A percentile compares a stretch with the other conserved stretches of the same genome.
Evolutionary conservation across 2,329 filamentous ascomycete species (phyloP).

Genomic region (Penicillium rolfsii): DNA sequence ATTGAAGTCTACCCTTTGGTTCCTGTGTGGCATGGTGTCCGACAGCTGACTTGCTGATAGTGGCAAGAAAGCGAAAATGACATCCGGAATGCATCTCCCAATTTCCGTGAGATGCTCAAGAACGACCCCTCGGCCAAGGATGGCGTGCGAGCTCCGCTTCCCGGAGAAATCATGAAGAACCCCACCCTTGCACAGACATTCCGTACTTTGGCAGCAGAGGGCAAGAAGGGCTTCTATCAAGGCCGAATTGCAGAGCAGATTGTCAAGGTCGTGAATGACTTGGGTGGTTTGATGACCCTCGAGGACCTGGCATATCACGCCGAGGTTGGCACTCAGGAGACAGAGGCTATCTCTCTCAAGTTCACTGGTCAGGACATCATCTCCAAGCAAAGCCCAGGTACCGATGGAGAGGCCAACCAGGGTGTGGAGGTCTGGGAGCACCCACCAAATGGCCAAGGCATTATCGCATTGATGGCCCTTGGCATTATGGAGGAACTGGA

Average conservation of each 20-base stretch:
- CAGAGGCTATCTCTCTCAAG: conserved; percentile 80
- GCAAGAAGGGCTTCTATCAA: conserved; percentile 89
- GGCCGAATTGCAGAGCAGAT: conserved; percentile 81
- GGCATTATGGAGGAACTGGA: conserved; percentile 90
- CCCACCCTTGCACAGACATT: conserved; percentile 81
- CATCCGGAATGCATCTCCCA: conserved; percentile 77
- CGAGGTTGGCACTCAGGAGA: conserved; percentile 72
- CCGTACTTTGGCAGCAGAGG: conserved; percentile 73
- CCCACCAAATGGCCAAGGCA: conserved; percentile 93
- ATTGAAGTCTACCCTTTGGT: neutral
- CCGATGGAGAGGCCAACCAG: conserved; percentile 41
- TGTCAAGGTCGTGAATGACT: conserved; percentile 73
- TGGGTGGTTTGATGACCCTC: conserved; percentile 76
- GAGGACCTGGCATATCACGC: conserved; percentile 81
- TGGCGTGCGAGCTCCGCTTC: conserved; percentile 72
- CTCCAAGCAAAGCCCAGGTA: conserved; percentile 25
- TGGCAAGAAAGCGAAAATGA: conserved; percentile 69
- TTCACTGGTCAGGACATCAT: conserved; percentile 64
- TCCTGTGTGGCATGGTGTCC: neutral
- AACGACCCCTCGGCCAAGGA: conserved; percentile 67
- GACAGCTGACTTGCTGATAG: conserved; percentile 49
- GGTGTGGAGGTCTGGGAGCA: conserved; percentile 90
- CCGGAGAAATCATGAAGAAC: conserved; percentile 90
- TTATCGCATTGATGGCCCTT: conserved; percentile 90
- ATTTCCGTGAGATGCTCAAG: conserved; percentile 86